These are phyloP conservation scores for Tricholoma flavovirens DNA, from an alignment of 768 basidiomycete species.

Conservation along the genomic window DNA sequence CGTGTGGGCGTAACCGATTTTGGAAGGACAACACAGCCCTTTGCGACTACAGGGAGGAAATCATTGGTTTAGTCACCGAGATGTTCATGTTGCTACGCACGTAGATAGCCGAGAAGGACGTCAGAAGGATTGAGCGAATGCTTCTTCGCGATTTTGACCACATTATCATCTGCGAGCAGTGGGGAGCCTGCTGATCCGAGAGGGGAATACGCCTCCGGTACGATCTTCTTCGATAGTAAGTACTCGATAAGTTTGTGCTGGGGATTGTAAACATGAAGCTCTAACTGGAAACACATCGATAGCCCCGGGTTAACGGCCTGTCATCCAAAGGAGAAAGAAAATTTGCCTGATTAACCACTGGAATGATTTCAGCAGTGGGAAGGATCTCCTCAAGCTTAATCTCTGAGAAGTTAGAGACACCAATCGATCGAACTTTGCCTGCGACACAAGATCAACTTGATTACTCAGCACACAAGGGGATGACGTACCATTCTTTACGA, in stretches of 20 bases:
- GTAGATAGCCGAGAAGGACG: conserved; percentile 56
- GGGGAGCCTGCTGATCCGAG: conserved; percentile 67
- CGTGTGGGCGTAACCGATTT: conserved; percentile 73
- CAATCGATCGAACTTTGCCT: conserved; percentile 67
- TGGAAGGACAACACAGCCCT: conserved; percentile 61
- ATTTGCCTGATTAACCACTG: conserved; percentile 66
- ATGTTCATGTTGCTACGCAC: conserved; percentile 29
- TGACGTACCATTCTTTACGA: conserved; percentile 52
- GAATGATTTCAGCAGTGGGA: conserved; percentile 57
- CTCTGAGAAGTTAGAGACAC: conserved; percentile 74
- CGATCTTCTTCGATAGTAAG: conserved; percentile 59
- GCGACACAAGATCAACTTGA: conserved; percentile 7
- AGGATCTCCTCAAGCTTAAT: conserved; percentile 65
- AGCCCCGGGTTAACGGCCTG: background rate
- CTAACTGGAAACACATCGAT: conserved; percentile 39
- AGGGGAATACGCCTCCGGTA: conserved; percentile 77
- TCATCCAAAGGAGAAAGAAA: background rate
- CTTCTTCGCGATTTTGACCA: conserved; percentile 53
- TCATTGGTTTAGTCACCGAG: background rate
- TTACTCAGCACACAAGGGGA: background rate
- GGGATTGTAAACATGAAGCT: conserved; percentile 70
- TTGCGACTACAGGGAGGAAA: conserved; percentile 40
- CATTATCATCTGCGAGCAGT: conserved; percentile 56
- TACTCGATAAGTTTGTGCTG: conserved; percentile 63
- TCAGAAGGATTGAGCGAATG: conserved; percentile 49